Evolutionary conservation across 2,329 filamentous ascomycete genomes (phyloP), one percentile per base, ranked within the genome.

Genomic region (Trichoderma semiorbis): DNA sequence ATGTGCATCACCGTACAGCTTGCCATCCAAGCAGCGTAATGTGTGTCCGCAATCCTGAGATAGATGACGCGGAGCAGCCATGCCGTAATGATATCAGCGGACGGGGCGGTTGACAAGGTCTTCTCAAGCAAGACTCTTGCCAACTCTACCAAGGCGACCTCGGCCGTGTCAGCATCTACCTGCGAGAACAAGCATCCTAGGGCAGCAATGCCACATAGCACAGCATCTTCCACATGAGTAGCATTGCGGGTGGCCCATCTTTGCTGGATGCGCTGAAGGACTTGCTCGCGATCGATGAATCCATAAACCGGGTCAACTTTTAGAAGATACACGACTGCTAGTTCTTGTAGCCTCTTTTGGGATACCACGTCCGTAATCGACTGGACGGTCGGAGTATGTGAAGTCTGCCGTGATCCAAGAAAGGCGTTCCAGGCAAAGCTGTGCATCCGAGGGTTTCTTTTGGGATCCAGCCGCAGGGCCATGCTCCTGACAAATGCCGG

Each of bases 401-500:
- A 36, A n/a, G 47, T 28, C 16, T 34, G 32, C 26, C 50, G 64
- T 36, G 64, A 55, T 18, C 64, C 64, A n/a, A 67, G 64, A 57
- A 67, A 67, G 24, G 64, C 47, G n/a, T 67, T 67, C 64, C 64
- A 67, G 8, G 64, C 64, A 67, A 67, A 67, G 32, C 47, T 67
- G 4, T 57, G 47, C 64, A 57, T 67, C 21, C 64, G 26, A 5
- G 64, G 47, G 24, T 67, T 67, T 24, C 64, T 67, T 18, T 67
- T 67, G 7, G 64, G 64, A 39, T 67, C 64, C 21, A 67, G 32
- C 24, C 64, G 53, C 16, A 57, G 5, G 2, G 64, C 64, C 64
- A 67, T 10, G 32, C 47, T 57, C 50, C 64, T 57, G 1, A 67
- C 64, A 39, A 67, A 67, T 3, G 64, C 64, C 11, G 64, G 64